These are phyloP conservation scores for Knufia petricola DNA, from an alignment of 2,329 filamentous ascomycete species.

Conservation along the genomic window DNA sequence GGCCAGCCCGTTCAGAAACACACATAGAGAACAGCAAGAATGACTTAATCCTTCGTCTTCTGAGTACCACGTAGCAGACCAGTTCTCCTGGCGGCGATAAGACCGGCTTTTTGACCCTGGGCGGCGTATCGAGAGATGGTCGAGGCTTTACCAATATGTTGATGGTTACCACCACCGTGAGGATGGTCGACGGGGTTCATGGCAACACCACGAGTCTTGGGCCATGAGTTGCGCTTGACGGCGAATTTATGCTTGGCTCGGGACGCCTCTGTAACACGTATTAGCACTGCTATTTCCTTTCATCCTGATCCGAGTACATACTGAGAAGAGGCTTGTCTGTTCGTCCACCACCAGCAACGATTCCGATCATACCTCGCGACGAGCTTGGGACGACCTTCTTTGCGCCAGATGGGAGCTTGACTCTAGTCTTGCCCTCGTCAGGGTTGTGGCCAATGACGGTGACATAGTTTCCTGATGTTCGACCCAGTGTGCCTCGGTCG, in stretches of 20 bases:
- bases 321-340: conserved; percentile 99
- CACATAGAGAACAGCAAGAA: background rate
- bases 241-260: conserved; percentile 99
- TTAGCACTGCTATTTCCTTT: conserved; percentile 23
- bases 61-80: conserved; percentile 99
- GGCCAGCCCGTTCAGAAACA: background rate
- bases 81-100: conserved; percentile 98
- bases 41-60: conserved; percentile 90
- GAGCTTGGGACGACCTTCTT: conserved; percentile 97
- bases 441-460: conserved; percentile 97
- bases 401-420: conserved; percentile 97
- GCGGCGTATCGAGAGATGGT: conserved; percentile 97
- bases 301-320: conserved; percentile 32
- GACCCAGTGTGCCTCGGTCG: conserved; percentile 90
- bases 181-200: conserved; percentile 99
- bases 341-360: conserved; percentile 97
- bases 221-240: conserved; percentile 99
- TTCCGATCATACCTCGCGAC: conserved; percentile 97
- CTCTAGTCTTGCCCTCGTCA: conserved; percentile 97
- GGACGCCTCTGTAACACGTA: conserved; percentile 71
- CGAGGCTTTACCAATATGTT: conserved; percentile 99
- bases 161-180: conserved; percentile 99
- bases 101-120: conserved; percentile 99
- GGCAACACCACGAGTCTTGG: conserved; percentile 99
- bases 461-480: conserved; percentile 98